Base-by-base conservation (phyloP, 1,284 basidiomycete species). In the Tylopilus orsonianus region DNA sequence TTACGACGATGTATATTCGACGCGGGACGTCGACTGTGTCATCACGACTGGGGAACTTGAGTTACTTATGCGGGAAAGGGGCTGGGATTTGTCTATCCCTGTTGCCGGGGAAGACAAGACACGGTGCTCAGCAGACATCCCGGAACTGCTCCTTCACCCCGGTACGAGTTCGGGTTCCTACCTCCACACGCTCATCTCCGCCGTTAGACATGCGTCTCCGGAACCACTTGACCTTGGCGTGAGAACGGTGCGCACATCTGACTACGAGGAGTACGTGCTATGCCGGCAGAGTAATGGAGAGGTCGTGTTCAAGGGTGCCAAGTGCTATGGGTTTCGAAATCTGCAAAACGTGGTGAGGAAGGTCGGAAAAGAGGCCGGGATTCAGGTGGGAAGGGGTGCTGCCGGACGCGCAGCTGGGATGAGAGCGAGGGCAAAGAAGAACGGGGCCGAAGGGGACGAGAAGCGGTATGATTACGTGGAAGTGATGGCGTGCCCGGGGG, bases 401-500 rank as follows among this genome's bases (percentile, higher is more conserved):
- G 81, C 81, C 30, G 83, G 83, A 38, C 71, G 75, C 53, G 64
- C 83, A 57, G 75, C 66, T 18, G 68, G 53, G 19, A 52, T 57
- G 29, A 58, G 68, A 32, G 71, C 66, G 6, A 62, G 72, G 42
- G 55, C 48, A 46, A 71, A 70, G 56, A 65, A 57, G 53, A 60
- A 55, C 44, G 68, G 54, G 10, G 57, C 41, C 32, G 64, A 62
- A 10, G 69, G 48, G 14, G 69, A 52, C 8, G 69, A 66, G 40
- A 74, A 78, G 52, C 75, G 81, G 27, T 90, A 96, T 66, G 96
- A 99, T 71, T 99, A 96, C 67, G 88, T 99, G 41, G 97, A 99
- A 64, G 94, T 99, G 52, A 99, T 99, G 97, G 97, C 97, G 19
- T 99, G 97, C 72, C 97, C 97, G 0, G 85, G 90, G 0, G 97